Evolutionary conservation across 164 flowering plant species (phyloP), one percentile per base, ranked within the genome.

Genomic region (Saururus chinensis): DNA sequence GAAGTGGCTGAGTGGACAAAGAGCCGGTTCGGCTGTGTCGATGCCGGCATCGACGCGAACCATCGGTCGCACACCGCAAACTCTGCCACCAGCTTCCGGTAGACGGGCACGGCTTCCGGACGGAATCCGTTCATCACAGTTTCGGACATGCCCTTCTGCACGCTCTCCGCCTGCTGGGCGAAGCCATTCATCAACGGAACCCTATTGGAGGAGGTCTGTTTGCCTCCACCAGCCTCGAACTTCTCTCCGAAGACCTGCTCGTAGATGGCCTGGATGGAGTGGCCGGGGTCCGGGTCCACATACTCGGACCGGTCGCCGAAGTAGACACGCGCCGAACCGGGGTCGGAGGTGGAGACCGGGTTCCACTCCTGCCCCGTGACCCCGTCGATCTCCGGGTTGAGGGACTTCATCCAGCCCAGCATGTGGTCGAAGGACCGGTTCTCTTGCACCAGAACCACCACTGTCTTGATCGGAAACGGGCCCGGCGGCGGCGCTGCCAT

Each of bases 381-480:
- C 22, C 98, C 96, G 41, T 88, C 57, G 72, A 91, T 88, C 65
- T 84, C 84, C 0, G 88, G 88, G 76, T 88, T 84, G 10, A 84
- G 70, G 40, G 82, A 67, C 65, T 88, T 88, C 84, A 91, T 78
- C 98, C 98, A 91, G 0, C 98, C 98, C 1, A 91, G 63, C 74
- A 88, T 86, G 81, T 91, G 97, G 62, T 91, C 97, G 68, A 91
- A 91, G 1, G 97, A 91, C 12, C 98, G 82, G 71, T 91, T 91
- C 59, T 91, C 98, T 69, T 79, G 86, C 14, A 88, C 89, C 68
- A 91, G 49, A 57, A 91, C 80, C 19, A 88, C 92, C 9, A 91
- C 61, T 11, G 91, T 88, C 74, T 91, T 84, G 73, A 91, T 91
- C 40, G 98, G 98, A 62, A 9, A 79, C 7, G 75, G 56, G 20